Evolutionary conservation across 371 early-diverging fungal species (phyloP).

Genomic region (Amoeboaphelidium protococcarum): DNA sequence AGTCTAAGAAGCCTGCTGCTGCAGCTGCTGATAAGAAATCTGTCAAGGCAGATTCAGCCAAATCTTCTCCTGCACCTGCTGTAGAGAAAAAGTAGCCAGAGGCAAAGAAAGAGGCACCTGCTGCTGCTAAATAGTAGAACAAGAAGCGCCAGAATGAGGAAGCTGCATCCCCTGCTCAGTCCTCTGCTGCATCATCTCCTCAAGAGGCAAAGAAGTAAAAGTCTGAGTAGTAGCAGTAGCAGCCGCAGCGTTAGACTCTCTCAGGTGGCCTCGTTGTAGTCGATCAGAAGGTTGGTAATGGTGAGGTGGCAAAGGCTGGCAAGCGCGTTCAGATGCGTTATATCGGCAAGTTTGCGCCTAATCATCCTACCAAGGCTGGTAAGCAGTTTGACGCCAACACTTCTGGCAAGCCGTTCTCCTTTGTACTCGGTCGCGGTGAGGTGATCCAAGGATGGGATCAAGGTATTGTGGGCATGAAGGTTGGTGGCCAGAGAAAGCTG

Average conservation of each 20-base stretch:
- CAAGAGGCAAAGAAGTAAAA: slow-evolving; percentile 2
- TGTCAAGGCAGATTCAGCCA: neutral
- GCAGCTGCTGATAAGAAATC: neutral
- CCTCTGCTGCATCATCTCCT: neutral
- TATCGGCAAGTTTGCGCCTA: slow-evolving; percentile 66
- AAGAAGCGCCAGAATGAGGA: neutral
- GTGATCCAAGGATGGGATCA: slow-evolving; percentile 88
- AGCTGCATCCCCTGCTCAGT: neutral
- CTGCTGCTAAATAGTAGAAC: neutral
- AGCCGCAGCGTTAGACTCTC: slow-evolving; percentile 19
- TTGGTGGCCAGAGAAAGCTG: slow-evolving; percentile 64
- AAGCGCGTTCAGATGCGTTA: slow-evolving; percentile 52
- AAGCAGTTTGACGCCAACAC: slow-evolving; percentile 82
- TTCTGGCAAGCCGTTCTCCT: slow-evolving; percentile 63
- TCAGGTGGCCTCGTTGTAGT: slow-evolving; percentile 50
- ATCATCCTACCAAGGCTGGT: too few relatives aligned
- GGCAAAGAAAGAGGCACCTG: neutral
- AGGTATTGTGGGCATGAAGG: slow-evolving; percentile 66
- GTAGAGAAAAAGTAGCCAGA: neutral
- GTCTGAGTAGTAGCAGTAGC: slow-evolving; percentile 9
- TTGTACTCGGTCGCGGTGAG: slow-evolving; percentile 60
- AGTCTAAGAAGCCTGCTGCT: neutral
- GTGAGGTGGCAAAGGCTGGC: slow-evolving; percentile 46
- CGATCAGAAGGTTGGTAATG: slow-evolving; percentile 45
- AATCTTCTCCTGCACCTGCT: too few relatives aligned